Percentiles rank a stretch among this genome's conserved stretches.
These are phyloP conservation scores for Claviceps sp. DNA, from an alignment of 2,329 filamentous ascomycete genomes.

Conservation along the genomic window DNA sequence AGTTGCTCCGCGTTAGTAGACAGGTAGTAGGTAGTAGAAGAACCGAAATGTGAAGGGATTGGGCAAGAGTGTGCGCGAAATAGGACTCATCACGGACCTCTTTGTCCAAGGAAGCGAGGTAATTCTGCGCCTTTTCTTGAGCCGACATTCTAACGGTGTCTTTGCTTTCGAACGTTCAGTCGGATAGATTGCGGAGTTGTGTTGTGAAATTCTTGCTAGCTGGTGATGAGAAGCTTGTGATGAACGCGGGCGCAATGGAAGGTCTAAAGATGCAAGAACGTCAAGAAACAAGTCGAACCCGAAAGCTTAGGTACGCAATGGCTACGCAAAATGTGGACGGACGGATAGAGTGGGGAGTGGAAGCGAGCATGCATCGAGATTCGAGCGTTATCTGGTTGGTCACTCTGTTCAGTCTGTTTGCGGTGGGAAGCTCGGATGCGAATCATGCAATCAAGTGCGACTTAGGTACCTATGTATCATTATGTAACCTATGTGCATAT, in stretches of 20 bases:
- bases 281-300: constrained; percentile 5
- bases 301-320: constrained; percentile 3
- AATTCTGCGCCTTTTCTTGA: constrained; percentile 64
- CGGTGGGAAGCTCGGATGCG: neutral
- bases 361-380: constrained; percentile 5
- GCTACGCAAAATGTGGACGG: constrained; percentile 8
- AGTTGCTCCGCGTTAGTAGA: constrained; percentile 9
- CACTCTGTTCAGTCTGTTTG: too few species aligned
- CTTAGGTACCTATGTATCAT: too few species aligned
- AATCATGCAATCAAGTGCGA: neutral
- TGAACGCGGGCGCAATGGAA: neutral
- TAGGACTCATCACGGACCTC: constrained; percentile 45
- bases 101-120: constrained; percentile 68
- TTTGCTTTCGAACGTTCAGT: constrained; percentile 5
- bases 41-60: neutral
- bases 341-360: constrained; percentile 11
- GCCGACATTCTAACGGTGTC: constrained; percentile 44
- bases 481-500: too few species aligned
- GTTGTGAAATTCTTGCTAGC: neutral
- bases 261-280: neutral
- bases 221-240: constrained; percentile 8
- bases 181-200: constrained; percentile 6
- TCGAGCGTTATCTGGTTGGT: too few species aligned
- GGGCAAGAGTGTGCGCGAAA: neutral
- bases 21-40: constrained; percentile 15